Evolutionary conservation across 2,329 filamentous ascomycete species (phyloP), one percentile per base, ranked within the genome.

Genomic region (Pseudofabraea citricarpa): DNA sequence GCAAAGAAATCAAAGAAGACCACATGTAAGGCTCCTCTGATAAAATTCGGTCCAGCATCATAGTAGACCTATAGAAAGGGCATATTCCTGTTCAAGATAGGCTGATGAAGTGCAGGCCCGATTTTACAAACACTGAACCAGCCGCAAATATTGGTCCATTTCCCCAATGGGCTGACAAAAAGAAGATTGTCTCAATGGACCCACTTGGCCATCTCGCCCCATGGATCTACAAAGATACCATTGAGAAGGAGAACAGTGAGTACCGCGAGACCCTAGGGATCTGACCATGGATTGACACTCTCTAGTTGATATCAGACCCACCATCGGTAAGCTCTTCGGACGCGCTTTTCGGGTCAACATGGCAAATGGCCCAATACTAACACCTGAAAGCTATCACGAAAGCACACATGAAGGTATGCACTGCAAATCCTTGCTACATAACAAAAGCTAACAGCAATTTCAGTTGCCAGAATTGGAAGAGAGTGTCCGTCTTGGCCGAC

Each of bases 181-280:
- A 88, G 65, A 97, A 96, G 72, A 97, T 98, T 50, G 91, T 97
- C 12, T 88, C 91, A 15, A 95, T 98, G 89, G 93, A 97, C 61
- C 91, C 91, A 0, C 87, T 85, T 64, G 91, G 93, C 6, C 93
- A 97, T 68, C 71, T 95, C 47, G 79, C 85, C 7, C 87, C 88
- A 7, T 90, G 85, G 83, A 68, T 94, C 31, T 95, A 85, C 70
- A 86, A 85, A 51, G 81, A 91, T 49, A 75, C 79, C 36, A 90
- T 93, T 56, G 74, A 86, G 38, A 81, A 84, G 40, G 81, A 96
- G 35, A 80, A 88, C 55, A 69, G 79, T 79, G 64, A 43, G 64
- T 57, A 27, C 20, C 16, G n/a, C n/a, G n/a, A n/a, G n/a, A 10
- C n/a, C 26, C 18, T 44, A 20, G 21, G 18, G 16, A 19, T n/a